Conservation (phyloP, 257 asterid genomes). For the Sherardia arvensis region DNA sequence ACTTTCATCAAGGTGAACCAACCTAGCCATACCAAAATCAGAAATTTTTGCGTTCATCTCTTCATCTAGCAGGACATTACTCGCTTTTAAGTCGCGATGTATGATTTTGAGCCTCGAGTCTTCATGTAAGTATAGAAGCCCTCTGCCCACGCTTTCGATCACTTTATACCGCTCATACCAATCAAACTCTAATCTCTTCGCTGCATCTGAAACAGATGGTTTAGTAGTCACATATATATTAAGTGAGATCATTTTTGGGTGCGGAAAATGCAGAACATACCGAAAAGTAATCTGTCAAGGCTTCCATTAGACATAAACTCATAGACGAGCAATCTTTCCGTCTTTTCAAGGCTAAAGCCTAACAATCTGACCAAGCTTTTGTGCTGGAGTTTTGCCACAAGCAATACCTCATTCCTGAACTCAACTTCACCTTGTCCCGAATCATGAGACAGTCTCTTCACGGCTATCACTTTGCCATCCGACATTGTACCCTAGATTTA, state of each 20-base stretch:
- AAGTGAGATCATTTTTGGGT: neutral
- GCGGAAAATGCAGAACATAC: neutral
- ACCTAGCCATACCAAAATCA: conserved; percentile 13
- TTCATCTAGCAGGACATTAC: conserved; percentile 7
- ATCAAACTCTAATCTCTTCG: neutral
- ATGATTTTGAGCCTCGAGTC: conserved; percentile 1
- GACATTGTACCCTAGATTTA: neutral
- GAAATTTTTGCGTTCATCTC: conserved; percentile 14
- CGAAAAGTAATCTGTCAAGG: neutral
- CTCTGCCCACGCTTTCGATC: conserved; percentile 1
- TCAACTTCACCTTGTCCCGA: conserved; percentile 22
- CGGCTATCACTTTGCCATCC: conserved; percentile 19
- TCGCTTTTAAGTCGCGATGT: conserved; percentile 13
- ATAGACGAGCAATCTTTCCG: conserved; percentile 17
- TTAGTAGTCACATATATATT: too few relatives aligned
- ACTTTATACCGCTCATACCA: neutral
- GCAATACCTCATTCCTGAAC: conserved; percentile 20
- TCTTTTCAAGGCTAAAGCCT: conserved; percentile 16
- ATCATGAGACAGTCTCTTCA: conserved; percentile 17
- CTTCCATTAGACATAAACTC: conserved; percentile 18
- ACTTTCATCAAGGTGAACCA: neutral
- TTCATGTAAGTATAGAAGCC: conserved; percentile 9
- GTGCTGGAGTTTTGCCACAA: conserved; percentile 26
- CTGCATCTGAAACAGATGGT: neutral
- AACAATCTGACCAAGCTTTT: conserved; percentile 19